phyloP scores from a whole-genome alignment of 768 basidiomycete genomes.

The Tylopilus plumbeoviolaceoides region DNA sequence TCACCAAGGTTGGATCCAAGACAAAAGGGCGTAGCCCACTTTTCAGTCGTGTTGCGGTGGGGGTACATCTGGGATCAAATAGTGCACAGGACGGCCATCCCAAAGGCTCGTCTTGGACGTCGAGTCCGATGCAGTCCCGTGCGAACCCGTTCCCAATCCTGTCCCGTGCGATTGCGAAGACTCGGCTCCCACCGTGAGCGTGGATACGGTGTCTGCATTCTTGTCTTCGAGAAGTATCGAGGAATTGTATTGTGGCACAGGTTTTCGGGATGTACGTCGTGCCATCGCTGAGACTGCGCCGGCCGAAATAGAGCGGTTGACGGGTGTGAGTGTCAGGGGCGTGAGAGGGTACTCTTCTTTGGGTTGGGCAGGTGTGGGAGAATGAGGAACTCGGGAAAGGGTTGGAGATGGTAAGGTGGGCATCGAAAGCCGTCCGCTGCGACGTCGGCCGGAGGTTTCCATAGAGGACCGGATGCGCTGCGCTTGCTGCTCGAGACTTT shows the following conservation, averaged over 20 bases:
- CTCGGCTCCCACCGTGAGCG: slow-evolving; percentile 18
- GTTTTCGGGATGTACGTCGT: slow-evolving; percentile 45
- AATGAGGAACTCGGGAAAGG: slow-evolving; percentile 15
- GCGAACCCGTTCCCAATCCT: slow-evolving; percentile 8
- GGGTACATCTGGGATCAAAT: slow-evolving; percentile 60
- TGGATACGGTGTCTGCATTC: slow-evolving; percentile 21
- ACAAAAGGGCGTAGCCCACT: slow-evolving; percentile 1
- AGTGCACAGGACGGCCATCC: slow-evolving; percentile 46
- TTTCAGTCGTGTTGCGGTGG: slow-evolving; percentile 28
- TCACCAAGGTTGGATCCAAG: neutral
- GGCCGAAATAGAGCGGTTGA: slow-evolving; percentile 28
- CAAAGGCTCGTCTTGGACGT: slow-evolving; percentile 45
- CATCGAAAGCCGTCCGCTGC: slow-evolving; percentile 29
- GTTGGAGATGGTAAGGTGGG: slow-evolving; percentile 19
- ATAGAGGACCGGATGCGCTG: slow-evolving; percentile 32
- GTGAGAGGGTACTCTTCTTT: slow-evolving; percentile 31
- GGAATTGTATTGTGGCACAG: slow-evolving; percentile 51
- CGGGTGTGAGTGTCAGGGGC: slow-evolving; percentile 17
- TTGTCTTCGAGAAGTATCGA: slow-evolving; percentile 23
- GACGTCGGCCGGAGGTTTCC: slow-evolving; percentile 23
- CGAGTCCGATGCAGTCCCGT: slow-evolving; percentile 22
- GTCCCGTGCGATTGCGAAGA: slow-evolving; percentile 29
- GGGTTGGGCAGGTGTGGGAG: slow-evolving; percentile 13
- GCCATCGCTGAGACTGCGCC: slow-evolving; percentile 17
- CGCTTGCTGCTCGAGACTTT: slow-evolving; percentile 27